These are phyloP conservation scores for Nyssa sinensis DNA, from an alignment of 148 eudicot species.

Conservation along the genomic window DNA sequence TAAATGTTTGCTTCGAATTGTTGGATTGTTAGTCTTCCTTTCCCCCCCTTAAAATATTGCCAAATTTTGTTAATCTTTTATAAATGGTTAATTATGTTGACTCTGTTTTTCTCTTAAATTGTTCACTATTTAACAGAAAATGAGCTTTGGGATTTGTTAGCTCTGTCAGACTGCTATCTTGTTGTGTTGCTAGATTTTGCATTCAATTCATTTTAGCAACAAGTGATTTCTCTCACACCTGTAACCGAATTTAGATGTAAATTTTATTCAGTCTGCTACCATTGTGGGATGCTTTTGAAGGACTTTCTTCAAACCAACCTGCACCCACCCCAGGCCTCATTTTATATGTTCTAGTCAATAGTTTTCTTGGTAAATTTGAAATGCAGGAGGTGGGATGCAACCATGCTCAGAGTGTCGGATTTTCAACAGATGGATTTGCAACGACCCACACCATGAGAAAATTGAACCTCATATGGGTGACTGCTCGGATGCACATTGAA, in stretches of 20 bases:
- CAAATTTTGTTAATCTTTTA: no score
- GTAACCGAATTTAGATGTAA: background rate
- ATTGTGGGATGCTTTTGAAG: no score
- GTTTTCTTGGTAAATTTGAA: constrained; percentile 18
- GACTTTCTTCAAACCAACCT: no score
- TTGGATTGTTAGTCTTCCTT: no score
- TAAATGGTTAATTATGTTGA: no score
- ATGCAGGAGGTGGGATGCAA: constrained; percentile 95
- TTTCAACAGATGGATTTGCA: constrained; percentile 97
- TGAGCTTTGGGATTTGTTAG: background rate
- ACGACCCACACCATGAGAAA: constrained; percentile 93
- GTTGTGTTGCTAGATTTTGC: background rate
- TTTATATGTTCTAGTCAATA: background rate
- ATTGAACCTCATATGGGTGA: constrained; percentile 93
- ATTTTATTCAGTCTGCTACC: background rate
- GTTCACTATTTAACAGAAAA: no score
- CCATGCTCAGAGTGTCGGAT: constrained; percentile 94
- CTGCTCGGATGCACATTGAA: constrained; percentile 98
- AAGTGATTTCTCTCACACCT: background rate
- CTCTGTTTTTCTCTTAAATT: no score
- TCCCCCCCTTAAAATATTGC: no score
- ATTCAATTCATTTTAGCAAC: background rate
- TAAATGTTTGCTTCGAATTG: background rate
- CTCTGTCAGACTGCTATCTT: background rate
- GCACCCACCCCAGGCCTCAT: background rate